Conservation (phyloP, 306 rosid genomes). For the Abrus pulchellus region DNA sequence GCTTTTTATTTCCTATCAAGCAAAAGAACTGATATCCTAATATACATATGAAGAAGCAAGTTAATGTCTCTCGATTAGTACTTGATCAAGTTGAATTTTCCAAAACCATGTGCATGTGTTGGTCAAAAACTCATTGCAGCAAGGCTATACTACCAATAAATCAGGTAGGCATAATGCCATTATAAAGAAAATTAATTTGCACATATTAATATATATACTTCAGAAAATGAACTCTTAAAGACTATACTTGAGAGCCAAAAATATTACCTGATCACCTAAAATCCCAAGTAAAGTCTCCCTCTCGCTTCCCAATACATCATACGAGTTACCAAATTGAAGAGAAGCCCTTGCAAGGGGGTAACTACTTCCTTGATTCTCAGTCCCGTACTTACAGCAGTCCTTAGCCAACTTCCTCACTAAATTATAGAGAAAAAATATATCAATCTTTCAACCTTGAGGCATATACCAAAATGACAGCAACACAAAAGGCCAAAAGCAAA, state of each 20-base stretch:
- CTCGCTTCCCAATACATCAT: constrained; percentile 70
- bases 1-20: constrained; percentile 17
- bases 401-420: constrained; percentile 82
- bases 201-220: constrained; percentile 24
- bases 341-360: constrained; percentile 70
- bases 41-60: constrained; percentile 5
- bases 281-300: constrained; percentile 70
- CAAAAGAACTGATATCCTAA: constrained; percentile 13
- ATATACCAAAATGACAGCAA: constrained; percentile 41
- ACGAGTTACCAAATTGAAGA: constrained; percentile 68
- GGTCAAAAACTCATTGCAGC: constrained; percentile 7
- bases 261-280: constrained; percentile 79
- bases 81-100: background rate
- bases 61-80: background rate
- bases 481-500: constrained; percentile 43
- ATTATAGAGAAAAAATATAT: constrained; percentile 41
- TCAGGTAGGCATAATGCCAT: background rate
- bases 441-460: constrained; percentile 41
- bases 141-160: constrained; percentile 22
- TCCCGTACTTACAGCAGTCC: constrained; percentile 82
- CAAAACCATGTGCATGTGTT: constrained; percentile 4
- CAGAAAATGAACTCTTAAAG: constrained; percentile 27
- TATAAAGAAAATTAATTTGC: background rate
- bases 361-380: constrained; percentile 59
- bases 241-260: constrained; percentile 40